Base-by-base conservation (phyloP, 345 rosid species). In the Boechera stricta region DNA sequence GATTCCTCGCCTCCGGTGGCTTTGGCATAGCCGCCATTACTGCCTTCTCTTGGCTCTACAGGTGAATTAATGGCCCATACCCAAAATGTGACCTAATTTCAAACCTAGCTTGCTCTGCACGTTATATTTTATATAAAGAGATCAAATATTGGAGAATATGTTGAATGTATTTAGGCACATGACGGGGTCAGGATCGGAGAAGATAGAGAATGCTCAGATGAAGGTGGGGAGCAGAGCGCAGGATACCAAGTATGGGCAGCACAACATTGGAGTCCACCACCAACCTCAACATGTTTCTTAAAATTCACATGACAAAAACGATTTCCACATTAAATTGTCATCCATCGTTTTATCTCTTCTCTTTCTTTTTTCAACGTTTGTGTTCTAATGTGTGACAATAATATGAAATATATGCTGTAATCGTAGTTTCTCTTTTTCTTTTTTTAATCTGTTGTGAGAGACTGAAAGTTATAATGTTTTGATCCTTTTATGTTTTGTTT, bases 1-100 rank as follows among this genome's bases (percentile, higher is more conserved):
- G 98, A 10, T 91, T 93, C 88, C 54, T 87, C 1, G 82, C 96
- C 7, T 89, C 98, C 0, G 97, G 96, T 9, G 94, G 98, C 26
- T 89, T 93, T 42, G 91, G 96, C 0, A 78, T 91, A 10, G 97
- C 93, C 0, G 89, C 97, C 1, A 67, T 88, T 29, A 74, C 87
- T 12, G 93, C 89, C 68, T 79, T 93, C 71, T 84, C 94, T 6
- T 93, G 98, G 98, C 85, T 93, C 21, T 93, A 91, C 80, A 77
- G 88, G 95, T 88, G 29, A 67, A 55, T 54, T 12, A 48, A 35
- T 48, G 6, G 21, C 16, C 16, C 47, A 10, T 33, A 44, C 33
- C 32, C 63, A 48, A 70, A 59, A 52, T 60, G 11, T 58, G 32
- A 36, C 59, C 16, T 59, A 51, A 52, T 21, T 47, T 48, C 10